Evolutionary conservation across 805 yeast genomes (phyloP).

Genomic region (Myxozyma geophila): DNA sequence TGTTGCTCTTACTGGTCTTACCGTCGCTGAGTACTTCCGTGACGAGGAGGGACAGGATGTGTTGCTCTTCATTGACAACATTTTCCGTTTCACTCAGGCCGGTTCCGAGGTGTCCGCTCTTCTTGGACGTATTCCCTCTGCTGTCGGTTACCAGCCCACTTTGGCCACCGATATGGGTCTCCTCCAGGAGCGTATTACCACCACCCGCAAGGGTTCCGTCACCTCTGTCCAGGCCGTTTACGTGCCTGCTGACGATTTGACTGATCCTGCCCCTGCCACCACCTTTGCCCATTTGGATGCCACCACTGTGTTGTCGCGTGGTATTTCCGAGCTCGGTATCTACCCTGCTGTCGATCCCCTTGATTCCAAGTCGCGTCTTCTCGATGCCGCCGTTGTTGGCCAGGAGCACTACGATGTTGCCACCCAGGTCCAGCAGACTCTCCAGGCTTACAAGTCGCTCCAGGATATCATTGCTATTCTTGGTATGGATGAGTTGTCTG

Average conservation of each 20-base stretch:
- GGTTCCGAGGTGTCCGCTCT: slow-evolving; percentile 99
- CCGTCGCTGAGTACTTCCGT: slow-evolving; percentile 99
- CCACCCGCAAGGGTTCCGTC: slow-evolving; percentile 99
- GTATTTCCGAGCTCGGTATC: slow-evolving; percentile 99
- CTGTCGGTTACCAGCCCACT: slow-evolving; percentile 99
- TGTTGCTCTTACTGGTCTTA: slow-evolving; percentile 99
- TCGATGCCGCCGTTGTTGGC: slow-evolving; percentile 97
- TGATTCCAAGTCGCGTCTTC: slow-evolving; percentile 98
- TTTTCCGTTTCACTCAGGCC: slow-evolving; percentile 99
- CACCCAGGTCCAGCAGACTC: slow-evolving; percentile 92
- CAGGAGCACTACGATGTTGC: slow-evolving; percentile 98
- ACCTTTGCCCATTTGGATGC: slow-evolving; percentile 99
- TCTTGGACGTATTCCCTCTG: slow-evolving; percentile 99
- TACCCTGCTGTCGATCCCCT: slow-evolving; percentile 99
- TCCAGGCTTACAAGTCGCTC: slow-evolving; percentile 99
- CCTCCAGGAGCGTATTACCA: slow-evolving; percentile 99
- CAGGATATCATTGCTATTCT: slow-evolving; percentile 99
- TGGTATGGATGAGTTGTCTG: slow-evolving; percentile 99
- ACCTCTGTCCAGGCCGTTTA: slow-evolving; percentile 99
- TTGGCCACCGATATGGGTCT: slow-evolving; percentile 99
- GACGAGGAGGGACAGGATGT: slow-evolving; percentile 99
- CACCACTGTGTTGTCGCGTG: slow-evolving; percentile 99
- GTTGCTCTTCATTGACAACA: slow-evolving; percentile 98
- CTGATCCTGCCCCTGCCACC: slow-evolving; percentile 99
- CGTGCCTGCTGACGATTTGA: slow-evolving; percentile 99